Evolutionary conservation across 2,329 filamentous ascomycete genomes (phyloP).

Genomic region (Grosmannia clavigera): DNA sequence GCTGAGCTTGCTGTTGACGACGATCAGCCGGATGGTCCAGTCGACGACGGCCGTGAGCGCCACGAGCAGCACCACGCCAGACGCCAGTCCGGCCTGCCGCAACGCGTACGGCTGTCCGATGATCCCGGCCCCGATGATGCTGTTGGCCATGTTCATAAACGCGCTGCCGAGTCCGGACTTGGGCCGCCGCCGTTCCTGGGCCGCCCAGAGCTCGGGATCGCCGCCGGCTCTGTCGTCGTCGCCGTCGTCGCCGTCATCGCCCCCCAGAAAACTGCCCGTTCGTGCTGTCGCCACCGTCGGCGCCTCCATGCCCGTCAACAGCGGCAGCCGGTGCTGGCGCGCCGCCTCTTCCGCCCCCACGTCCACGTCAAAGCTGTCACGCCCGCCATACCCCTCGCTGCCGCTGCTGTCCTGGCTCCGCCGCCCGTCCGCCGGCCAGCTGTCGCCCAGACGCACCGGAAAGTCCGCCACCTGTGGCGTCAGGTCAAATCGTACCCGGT

Average conservation of each 20-base stretch:
- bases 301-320: slow-evolving; percentile 44
- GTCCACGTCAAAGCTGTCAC: slow-evolving; percentile 2
- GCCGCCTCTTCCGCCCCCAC: slow-evolving; percentile 17
- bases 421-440: background rate
- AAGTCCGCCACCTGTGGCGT: slow-evolving; percentile 29
- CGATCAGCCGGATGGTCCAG: slow-evolving; percentile 96
- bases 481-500: slow-evolving; percentile 64
- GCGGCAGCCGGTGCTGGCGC: slow-evolving; percentile 46
- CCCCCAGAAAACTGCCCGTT: background rate
- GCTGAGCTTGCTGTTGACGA: slow-evolving; percentile 93
- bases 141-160: slow-evolving; percentile 99
- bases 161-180: slow-evolving; percentile 78
- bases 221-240: background rate
- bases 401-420: background rate
- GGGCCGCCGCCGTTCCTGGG: slow-evolving; percentile 50
- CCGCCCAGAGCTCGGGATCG: slow-evolving; percentile 32
- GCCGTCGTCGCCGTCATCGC: background rate
- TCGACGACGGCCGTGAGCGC: slow-evolving; percentile 74
- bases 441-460: background rate
- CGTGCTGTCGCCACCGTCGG: background rate
- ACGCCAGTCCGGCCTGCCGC: slow-evolving; percentile 73
- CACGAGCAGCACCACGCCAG: slow-evolving; percentile 67
- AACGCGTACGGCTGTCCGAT: slow-evolving; percentile 93
- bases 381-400: background rate
- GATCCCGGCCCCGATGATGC: slow-evolving; percentile 73